Base-by-base conservation (phyloP, 768 basidiomycete genomes). In the Lactarius akahatsu region DNA sequence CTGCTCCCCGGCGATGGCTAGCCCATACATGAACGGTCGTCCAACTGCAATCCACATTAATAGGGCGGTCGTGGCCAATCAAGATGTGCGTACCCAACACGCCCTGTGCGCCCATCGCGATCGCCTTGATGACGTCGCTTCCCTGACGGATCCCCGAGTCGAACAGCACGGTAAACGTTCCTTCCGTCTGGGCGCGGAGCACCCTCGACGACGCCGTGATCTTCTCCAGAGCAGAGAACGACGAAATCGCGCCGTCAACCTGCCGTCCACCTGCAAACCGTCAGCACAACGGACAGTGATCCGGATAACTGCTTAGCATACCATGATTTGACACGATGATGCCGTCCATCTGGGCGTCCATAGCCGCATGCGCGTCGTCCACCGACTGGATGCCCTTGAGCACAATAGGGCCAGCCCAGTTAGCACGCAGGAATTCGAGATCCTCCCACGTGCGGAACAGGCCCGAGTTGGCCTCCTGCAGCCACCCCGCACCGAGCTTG, bases 121-220 rank as follows among this genome's bases (percentile, higher is more conserved):
- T 76, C 0, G 94, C 94, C 75, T 92, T 91, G 76, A 93, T 81
- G 56, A 94, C 84, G 68, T 96, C 94, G 54, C 86, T 84, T 13
- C 91, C 94, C 0, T 88, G 90, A 54, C 94, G 85, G 65, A 95
- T 88, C 8, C 94, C 92, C 59, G 87, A 93, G 72, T 89, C 88
- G 71, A 90, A 92, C 3, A 95, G 77, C 41, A 94, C 76, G 1
- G 88, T 86, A 45, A 92, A 75, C 64, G 83, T 83, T 1, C 89
- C 89, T 15, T 80, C 75, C 6, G 73, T 73, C 72, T 91, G 88
- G 0, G 88, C 88, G 4, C 76, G 78, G 59, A 77, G 78, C 65
- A 91, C 78, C 63, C 82, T 83, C 26, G 81, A 75, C 0, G 90
- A 92, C 58, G 82, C 80, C 77, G 83, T 86, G 71, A 94, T 88